Percentiles rank a stretch among this genome's conserved stretches.
These are phyloP conservation scores for Epichloe baconii DNA, from an alignment of 2,329 filamentous ascomycete genomes.

Conservation along the genomic window DNA sequence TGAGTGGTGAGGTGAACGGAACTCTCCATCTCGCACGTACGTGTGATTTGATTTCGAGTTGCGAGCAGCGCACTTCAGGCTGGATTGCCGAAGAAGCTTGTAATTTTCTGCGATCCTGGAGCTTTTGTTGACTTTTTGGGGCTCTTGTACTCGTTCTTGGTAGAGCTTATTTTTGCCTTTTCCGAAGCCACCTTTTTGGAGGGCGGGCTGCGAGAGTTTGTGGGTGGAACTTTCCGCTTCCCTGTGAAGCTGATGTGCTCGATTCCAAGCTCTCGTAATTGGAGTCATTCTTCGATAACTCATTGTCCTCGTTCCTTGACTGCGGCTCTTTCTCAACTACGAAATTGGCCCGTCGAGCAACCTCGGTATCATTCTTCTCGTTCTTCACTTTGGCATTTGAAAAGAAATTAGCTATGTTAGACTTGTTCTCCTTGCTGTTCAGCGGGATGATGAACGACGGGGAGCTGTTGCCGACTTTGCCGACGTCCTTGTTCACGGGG, in stretches of 20 bases:
- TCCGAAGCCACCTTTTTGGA: constrained; percentile 16
- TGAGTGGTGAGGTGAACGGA: no score
- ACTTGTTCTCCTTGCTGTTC: constrained; percentile 76
- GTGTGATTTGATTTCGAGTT: not conserved
- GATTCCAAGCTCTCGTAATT: not conserved
- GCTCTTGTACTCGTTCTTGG: constrained; percentile 25
- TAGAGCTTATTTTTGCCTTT: constrained; percentile 26
- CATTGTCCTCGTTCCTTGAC: not conserved
- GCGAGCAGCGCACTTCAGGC: constrained; percentile 9
- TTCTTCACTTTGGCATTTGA: constrained; percentile 37
- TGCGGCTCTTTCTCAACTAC: not conserved
- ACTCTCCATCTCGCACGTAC: no score
- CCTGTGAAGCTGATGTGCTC: not conserved
- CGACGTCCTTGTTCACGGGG: constrained; percentile 75
- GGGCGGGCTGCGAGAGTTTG: constrained; percentile 7
- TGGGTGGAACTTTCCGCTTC: constrained; percentile 15
- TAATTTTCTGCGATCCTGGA: constrained; percentile 46
- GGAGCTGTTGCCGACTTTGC: constrained; percentile 88
- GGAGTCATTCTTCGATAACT: not conserved
- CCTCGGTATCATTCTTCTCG: not conserved
- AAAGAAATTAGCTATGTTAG: constrained; percentile 91
- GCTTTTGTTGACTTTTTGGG: constrained; percentile 62
- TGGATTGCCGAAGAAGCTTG: constrained; percentile 69
- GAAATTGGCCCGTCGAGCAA: not conserved
- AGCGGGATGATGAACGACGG: constrained; percentile 72